These are phyloP conservation scores for Ilex aquifolium DNA, from an alignment of 257 asterid genomes.

Conservation along the genomic window DNA sequence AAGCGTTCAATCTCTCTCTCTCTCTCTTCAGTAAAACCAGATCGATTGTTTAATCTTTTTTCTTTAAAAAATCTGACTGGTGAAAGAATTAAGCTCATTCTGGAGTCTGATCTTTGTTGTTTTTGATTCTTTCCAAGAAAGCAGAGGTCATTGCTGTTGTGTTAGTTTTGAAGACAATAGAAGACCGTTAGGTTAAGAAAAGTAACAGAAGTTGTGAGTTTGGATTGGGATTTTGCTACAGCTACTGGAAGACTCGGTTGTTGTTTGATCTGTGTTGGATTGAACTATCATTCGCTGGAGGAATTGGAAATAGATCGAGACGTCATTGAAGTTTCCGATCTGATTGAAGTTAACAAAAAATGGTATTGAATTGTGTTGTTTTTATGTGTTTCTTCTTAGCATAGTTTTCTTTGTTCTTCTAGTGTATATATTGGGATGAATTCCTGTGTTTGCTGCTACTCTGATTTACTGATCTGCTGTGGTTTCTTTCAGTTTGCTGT, in stretches of 20 bases:
- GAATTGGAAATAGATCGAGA: conserved; percentile 30
- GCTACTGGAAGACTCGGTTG: conserved; percentile 18
- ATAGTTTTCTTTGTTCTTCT: too few relatives aligned
- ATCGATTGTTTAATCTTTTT: conserved; percentile 17
- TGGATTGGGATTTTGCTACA: conserved; percentile 17
- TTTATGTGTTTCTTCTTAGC: neutral
- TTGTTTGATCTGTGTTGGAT: conserved; percentile 27
- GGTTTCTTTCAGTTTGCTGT: conserved; percentile 6
- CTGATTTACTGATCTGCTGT: neutral
- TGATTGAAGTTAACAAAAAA: conserved; percentile 47
- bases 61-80: conserved; percentile 27
- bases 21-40: neutral
- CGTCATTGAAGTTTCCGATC: conserved; percentile 49
- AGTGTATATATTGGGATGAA: too few relatives aligned
- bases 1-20: too few relatives aligned
- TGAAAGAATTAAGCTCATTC: conserved; percentile 23
- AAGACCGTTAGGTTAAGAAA: neutral
- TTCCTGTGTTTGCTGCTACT: too few relatives aligned
- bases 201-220: conserved; percentile 8
- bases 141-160: neutral
- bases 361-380: conserved; percentile 43
- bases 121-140: neutral
- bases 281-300: conserved; percentile 11
- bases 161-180: neutral
- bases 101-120: conserved; percentile 13